Conservation (phyloP, 305 asterid species). For the Solanum hybrid region DNA sequence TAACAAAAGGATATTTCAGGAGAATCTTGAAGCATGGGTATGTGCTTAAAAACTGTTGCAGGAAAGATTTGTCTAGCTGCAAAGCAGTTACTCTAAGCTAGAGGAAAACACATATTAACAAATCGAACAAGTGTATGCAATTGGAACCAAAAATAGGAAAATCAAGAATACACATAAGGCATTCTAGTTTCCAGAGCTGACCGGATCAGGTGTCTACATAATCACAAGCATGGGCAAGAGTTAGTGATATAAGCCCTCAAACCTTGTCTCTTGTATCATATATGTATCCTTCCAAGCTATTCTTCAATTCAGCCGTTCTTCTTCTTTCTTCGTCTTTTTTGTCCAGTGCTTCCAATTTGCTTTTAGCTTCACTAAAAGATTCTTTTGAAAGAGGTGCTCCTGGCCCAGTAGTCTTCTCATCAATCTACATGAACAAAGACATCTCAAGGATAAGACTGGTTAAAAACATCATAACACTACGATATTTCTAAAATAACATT, state of each 20-base stretch:
- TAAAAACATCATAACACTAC: background rate
- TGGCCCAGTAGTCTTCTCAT: slow-evolving; percentile 78
- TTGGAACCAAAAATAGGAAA: background rate
- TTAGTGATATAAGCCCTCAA: slow-evolving; percentile 8
- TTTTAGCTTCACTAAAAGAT: slow-evolving; percentile 49
- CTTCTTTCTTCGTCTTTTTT: slow-evolving; percentile 94
- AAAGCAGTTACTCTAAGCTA: background rate
- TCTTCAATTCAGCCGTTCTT: slow-evolving; percentile 94
- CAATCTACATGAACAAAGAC: slow-evolving; percentile 37
- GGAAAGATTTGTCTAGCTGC: background rate
- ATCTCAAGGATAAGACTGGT: slow-evolving; percentile 4
- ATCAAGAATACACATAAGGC: background rate
- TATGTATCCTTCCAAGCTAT: slow-evolving; percentile 84
- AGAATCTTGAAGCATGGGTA: background rate
- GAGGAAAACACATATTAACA: background rate
- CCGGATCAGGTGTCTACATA: background rate
- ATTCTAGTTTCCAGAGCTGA: background rate
- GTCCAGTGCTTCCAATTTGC: slow-evolving; percentile 69
- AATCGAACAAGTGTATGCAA: background rate
- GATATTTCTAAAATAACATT: background rate
- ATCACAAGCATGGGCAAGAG: background rate
- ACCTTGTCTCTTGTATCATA: slow-evolving; percentile 96
- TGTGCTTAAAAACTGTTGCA: background rate
- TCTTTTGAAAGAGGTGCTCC: slow-evolving; percentile 77
- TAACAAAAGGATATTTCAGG: background rate